Conservation (phyloP, 2,329 filamentous ascomycete species). For the Nannizzia gypsea region DNA sequence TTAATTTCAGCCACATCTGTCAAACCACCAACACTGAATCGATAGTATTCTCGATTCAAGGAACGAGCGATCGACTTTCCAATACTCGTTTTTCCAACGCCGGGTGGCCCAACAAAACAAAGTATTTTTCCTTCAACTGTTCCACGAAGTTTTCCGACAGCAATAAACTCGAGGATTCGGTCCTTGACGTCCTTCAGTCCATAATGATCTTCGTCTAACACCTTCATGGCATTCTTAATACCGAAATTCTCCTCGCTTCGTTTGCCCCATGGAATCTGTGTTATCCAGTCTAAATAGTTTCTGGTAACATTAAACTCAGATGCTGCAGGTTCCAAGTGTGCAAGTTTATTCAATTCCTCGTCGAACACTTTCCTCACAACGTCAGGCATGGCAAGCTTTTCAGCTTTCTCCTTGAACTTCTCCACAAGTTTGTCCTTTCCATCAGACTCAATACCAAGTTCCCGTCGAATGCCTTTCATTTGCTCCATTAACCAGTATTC, state of each 20-base stretch:
- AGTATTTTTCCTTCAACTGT: constrained; percentile 98
- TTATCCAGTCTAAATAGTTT: constrained; percentile 98
- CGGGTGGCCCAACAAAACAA: constrained; percentile 92
- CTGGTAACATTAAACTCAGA: constrained; percentile 98
- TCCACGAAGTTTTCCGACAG: constrained; percentile 89
- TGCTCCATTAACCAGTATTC: constrained; percentile 99
- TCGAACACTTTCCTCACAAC: constrained; percentile 96
- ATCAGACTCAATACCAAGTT: constrained; percentile 92
- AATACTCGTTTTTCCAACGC: constrained; percentile 97
- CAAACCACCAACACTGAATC: constrained; percentile 92
- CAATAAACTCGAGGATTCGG: constrained; percentile 94
- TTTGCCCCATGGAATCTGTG: constrained; percentile 94
- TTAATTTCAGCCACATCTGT: constrained; percentile 99
- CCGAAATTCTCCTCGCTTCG: constrained; percentile 93
- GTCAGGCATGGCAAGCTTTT: constrained; percentile 91
- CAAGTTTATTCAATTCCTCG: constrained; percentile 93
- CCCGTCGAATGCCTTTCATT: constrained; percentile 95
- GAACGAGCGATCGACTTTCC: constrained; percentile 95
- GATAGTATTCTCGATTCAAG: constrained; percentile 90
- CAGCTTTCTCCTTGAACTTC: constrained; percentile 90
- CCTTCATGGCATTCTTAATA: constrained; percentile 77
- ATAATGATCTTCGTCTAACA: constrained; percentile 93
- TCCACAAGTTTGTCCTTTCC: constrained; percentile 97
- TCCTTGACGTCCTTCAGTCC: constrained; percentile 97
- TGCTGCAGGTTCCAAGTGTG: constrained; percentile 85